phyloP scores from a whole-genome alignment of 257 asterid species.

The Mentha longifolia region DNA sequence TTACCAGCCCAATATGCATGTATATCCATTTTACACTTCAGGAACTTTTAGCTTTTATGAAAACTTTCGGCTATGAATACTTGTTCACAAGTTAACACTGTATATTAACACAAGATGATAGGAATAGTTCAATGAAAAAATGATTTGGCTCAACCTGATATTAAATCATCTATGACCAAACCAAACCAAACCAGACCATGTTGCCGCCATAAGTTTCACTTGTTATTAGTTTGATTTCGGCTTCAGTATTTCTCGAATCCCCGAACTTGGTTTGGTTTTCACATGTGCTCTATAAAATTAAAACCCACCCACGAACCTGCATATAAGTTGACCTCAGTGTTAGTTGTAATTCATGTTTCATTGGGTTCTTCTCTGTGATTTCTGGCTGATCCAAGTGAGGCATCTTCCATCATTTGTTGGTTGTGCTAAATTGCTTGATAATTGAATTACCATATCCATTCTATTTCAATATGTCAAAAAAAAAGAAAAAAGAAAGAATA shows the following conservation, averaged over 20 bases:
- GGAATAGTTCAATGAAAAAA: background rate
- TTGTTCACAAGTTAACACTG: background rate
- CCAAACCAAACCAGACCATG: background rate
- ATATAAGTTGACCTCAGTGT: too few relatives aligned
- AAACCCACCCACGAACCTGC: background rate
- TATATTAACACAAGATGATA: background rate
- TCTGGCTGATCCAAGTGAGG: slow-evolving; percentile 4
- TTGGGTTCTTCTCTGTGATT: too few relatives aligned
- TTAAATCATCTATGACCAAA: background rate
- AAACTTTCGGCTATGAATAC: background rate
- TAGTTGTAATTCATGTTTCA: too few relatives aligned
- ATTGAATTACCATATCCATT: too few relatives aligned
- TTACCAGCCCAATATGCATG: background rate
- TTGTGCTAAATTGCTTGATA: too few relatives aligned
- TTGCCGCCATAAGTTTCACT: background rate
- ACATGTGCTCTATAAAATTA: background rate
- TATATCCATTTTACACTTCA: background rate
- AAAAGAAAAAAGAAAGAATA: too few relatives aligned
- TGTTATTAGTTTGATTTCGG: background rate
- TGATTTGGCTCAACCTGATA: background rate
- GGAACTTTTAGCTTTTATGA: background rate
- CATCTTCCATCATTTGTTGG: too few relatives aligned
- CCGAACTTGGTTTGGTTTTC: background rate
- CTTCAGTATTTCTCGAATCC: background rate
- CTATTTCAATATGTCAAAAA: too few relatives aligned